phyloP scores from a whole-genome alignment of 768 basidiomycete species.

The Sutorius australiensis region DNA sequence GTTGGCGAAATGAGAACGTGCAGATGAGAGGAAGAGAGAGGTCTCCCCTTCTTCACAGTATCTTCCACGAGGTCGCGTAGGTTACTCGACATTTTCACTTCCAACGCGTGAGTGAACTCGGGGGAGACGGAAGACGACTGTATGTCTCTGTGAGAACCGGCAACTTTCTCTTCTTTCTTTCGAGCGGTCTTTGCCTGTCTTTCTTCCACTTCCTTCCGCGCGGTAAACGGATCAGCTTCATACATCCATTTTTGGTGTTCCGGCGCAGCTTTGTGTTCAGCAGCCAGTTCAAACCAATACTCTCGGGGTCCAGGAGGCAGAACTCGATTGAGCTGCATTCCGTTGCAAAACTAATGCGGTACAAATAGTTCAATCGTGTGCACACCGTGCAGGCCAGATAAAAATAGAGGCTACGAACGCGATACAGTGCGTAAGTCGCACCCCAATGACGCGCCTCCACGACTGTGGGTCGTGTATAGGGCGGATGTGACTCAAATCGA shows the following conservation, averaged over 20 bases:
- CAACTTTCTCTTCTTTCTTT: slow-evolving; percentile 37
- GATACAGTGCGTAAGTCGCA: slow-evolving; percentile 81
- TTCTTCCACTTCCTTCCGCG: slow-evolving; percentile 60
- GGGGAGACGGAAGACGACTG: slow-evolving; percentile 22
- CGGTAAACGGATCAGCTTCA: slow-evolving; percentile 80
- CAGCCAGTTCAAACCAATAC: slow-evolving; percentile 78
- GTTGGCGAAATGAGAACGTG: not conserved
- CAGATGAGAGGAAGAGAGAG: not conserved
- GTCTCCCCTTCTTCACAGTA: slow-evolving; percentile 67
- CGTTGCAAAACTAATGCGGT: slow-evolving; percentile 62
- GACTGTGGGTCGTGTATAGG: slow-evolving; percentile 60
- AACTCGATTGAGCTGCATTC: slow-evolving; percentile 65
- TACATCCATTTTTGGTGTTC: slow-evolving; percentile 85
- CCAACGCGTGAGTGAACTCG: slow-evolving; percentile 51
- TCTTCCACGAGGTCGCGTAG: slow-evolving; percentile 80
- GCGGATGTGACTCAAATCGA: slow-evolving; percentile 69
- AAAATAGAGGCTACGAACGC: slow-evolving; percentile 51
- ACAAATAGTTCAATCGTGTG: slow-evolving; percentile 16
- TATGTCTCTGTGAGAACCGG: slow-evolving; percentile 11
- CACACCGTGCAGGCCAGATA: not conserved
- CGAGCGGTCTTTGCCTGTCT: slow-evolving; percentile 57
- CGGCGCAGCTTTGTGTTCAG: slow-evolving; percentile 63
- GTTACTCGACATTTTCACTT: slow-evolving; percentile 77
- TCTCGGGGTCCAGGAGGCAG: slow-evolving; percentile 83
- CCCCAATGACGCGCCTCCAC: slow-evolving; percentile 90